A percentile compares a stretch with the other conserved stretches of the same genome.
phyloP scores from a whole-genome alignment of 805 yeast species.

The Teunomyces pallodes region DNA sequence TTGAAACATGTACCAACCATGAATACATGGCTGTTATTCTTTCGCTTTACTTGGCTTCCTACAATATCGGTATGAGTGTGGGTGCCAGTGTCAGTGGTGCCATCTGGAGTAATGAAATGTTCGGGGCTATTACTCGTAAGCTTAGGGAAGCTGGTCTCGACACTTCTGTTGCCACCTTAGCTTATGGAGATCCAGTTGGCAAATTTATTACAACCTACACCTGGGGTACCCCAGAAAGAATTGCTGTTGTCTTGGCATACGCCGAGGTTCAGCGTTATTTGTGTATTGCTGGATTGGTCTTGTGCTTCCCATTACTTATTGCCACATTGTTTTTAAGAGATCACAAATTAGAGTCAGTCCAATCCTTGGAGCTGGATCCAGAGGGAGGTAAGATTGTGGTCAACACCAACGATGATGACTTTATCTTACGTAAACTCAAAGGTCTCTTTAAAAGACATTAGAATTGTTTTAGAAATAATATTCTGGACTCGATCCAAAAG shows the following conservation, averaged over 20 bases:
- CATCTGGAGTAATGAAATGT: slow-evolving; percentile 63
- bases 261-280: slow-evolving; percentile 57
- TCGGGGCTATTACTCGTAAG: slow-evolving; percentile 37
- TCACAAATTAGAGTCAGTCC: slow-evolving; percentile 41
- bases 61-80: slow-evolving; percentile 61
- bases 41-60: slow-evolving; percentile 55
- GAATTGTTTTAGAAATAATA: neutral
- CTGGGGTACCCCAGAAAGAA: slow-evolving; percentile 65
- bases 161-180: slow-evolving; percentile 39
- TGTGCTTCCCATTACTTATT: slow-evolving; percentile 52
- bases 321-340: slow-evolving; percentile 53
- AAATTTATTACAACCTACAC: slow-evolving; percentile 45
- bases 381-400: slow-evolving; percentile 17
- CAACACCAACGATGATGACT: slow-evolving; percentile 26
- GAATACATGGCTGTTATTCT: slow-evolving; percentile 63
- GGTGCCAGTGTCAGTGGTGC: slow-evolving; percentile 69
- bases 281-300: slow-evolving; percentile 52
- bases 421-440: slow-evolving; percentile 13
- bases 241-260: slow-evolving; percentile 56
- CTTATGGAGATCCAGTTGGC: slow-evolving; percentile 51
- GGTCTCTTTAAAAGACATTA: slow-evolving; percentile 7
- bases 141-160: slow-evolving; percentile 25
- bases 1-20: slow-evolving; percentile 58
- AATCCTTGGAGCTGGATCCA: slow-evolving; percentile 21
- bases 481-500: neutral